These are phyloP conservation scores for Gossypium australe DNA, from an alignment of 345 rosid genomes.

Conservation along the genomic window DNA sequence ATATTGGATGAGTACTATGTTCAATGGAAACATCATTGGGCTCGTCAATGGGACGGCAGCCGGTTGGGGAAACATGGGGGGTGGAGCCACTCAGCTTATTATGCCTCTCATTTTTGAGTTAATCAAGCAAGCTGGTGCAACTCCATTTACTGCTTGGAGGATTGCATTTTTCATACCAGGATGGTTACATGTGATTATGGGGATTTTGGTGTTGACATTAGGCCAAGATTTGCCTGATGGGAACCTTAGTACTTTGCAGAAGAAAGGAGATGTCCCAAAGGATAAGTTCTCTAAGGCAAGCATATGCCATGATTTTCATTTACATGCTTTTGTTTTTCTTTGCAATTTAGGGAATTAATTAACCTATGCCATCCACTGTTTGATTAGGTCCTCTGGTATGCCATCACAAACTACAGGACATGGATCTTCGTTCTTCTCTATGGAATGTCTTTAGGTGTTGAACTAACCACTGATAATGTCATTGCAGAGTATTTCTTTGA, in stretches of 20 bases:
- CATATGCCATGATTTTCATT: neutral
- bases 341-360: neutral
- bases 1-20: conserved; percentile 37
- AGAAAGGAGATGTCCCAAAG: conserved; percentile 36
- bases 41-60: conserved; percentile 34
- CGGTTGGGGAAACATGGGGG: conserved; percentile 38
- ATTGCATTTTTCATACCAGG: conserved; percentile 31
- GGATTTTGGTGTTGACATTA: conserved; percentile 35
- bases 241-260: conserved; percentile 32
- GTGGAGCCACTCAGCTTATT: conserved; percentile 28
- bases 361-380: neutral
- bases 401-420: conserved; percentile 55
- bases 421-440: conserved; percentile 61
- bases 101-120: conserved; percentile 30
- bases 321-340: neutral
- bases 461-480: conserved; percentile 59
- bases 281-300: conserved; percentile 38
- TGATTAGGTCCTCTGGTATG: conserved; percentile 44
- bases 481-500: conserved; percentile 69
- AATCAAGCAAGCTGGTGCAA: conserved; percentile 21
- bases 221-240: conserved; percentile 59
- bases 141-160: conserved; percentile 30
- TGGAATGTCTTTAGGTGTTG: conserved; percentile 64
- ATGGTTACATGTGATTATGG: conserved; percentile 36
- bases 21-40: conserved; percentile 29